Evolutionary conservation across 208 protist genomes (phyloP).

Genomic region (Phytomonas francai): DNA sequence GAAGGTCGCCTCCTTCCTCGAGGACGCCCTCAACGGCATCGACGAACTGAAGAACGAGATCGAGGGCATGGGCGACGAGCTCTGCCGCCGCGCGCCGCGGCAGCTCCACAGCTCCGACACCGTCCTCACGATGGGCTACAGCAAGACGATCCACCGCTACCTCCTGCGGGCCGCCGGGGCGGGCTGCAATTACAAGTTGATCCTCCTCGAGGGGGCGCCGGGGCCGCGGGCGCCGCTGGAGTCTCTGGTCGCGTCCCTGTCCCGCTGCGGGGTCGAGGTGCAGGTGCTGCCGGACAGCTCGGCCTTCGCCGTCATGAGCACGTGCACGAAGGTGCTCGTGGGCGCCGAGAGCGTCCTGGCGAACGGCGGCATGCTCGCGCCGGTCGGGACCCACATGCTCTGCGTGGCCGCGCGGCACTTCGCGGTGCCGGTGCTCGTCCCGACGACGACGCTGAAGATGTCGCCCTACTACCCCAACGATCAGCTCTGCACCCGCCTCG

Average conservation of each 20-base stretch:
- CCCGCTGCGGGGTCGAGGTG: slow-evolving; percentile 59
- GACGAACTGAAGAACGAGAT: slow-evolving; percentile 52
- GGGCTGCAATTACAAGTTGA: slow-evolving; percentile 82
- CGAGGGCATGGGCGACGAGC: slow-evolving; percentile 62
- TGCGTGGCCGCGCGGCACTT: slow-evolving; percentile 93
- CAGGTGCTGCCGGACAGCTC: slow-evolving; percentile 93
- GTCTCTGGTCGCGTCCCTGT: not conserved
- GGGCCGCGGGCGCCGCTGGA: not conserved
- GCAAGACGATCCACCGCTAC: slow-evolving; percentile 56
- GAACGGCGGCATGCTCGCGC: slow-evolving; percentile 95
- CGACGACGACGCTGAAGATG: slow-evolving; percentile 94
- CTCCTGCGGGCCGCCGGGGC: slow-evolving; percentile 32
- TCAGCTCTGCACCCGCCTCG: slow-evolving; percentile 83
- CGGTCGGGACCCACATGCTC: slow-evolving; percentile 90
- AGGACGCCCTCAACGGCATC: slow-evolving; percentile 46
- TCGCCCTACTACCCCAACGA: slow-evolving; percentile 94
- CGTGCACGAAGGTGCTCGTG: slow-evolving; percentile 97
- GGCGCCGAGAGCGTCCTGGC: slow-evolving; percentile 92
- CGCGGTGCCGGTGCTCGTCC: slow-evolving; percentile 93
- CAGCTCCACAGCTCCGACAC: slow-evolving; percentile 73
- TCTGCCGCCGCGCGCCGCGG: slow-evolving; percentile 47
- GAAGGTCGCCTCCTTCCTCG: slow-evolving; percentile 38
- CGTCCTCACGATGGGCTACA: slow-evolving; percentile 73
- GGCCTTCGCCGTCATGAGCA: slow-evolving; percentile 96
- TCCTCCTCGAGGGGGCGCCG: slow-evolving; percentile 91